Evolutionary conservation across 139 green algal genomes (phyloP).

Genomic region (Nannochloris sp.): DNA sequence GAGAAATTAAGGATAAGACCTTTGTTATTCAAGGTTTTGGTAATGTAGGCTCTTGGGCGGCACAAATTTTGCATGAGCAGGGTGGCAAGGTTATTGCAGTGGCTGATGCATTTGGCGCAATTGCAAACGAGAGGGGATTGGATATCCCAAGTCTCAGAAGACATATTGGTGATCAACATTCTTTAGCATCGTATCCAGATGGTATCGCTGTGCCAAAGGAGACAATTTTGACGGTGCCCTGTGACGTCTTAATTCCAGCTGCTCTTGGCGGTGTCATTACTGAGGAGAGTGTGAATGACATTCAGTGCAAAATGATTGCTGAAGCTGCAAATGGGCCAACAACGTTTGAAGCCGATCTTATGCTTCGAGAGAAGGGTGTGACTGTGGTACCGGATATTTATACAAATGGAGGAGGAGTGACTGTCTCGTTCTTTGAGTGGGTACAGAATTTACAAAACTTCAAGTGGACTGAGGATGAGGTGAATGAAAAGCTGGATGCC

Average conservation of each 20-base stretch:
- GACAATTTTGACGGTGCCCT: conserved; percentile 58
- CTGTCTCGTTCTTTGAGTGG: conserved; percentile 78
- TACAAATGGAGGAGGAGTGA: conserved; percentile 47
- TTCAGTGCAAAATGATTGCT: conserved; percentile 55
- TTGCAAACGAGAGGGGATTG: conserved; percentile 61
- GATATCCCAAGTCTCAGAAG: conserved; percentile 53
- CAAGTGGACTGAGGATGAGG: conserved; percentile 66
- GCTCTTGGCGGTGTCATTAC: conserved; percentile 68
- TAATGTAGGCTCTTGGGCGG: conserved; percentile 65
- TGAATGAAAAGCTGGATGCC: conserved; percentile 36
- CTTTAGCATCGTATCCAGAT: conserved; percentile 20
- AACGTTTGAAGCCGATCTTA: conserved; percentile 50
- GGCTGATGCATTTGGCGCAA: conserved; percentile 58
- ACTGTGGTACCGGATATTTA: conserved; percentile 49
- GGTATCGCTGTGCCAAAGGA: conserved; percentile 30
- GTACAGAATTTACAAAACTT: conserved; percentile 69
- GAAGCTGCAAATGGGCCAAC: conserved; percentile 85
- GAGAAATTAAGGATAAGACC: conserved; percentile 45
- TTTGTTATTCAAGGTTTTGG: conserved; percentile 90
- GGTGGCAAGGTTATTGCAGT: conserved; percentile 71
- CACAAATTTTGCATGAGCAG: conserved; percentile 57
- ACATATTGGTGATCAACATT: conserved; percentile 41
- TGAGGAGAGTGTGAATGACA: conserved; percentile 27
- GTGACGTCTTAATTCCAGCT: conserved; percentile 86
- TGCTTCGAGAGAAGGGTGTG: conserved; percentile 38